phyloP scores from a whole-genome alignment of 2,329 filamentous ascomycete species.

The Fusarium sp. region DNA sequence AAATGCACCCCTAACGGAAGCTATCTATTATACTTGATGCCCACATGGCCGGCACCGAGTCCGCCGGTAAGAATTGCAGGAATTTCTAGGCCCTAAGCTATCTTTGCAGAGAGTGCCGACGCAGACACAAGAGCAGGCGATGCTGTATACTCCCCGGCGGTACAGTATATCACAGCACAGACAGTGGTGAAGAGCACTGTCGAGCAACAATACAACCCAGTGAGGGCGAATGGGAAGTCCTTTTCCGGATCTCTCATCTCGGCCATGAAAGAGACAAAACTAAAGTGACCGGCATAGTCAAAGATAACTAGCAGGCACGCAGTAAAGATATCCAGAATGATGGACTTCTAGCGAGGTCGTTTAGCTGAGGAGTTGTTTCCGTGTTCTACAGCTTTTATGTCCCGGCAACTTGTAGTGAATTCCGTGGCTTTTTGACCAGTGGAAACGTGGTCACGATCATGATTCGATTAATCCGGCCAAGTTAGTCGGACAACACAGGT shows the following conservation, averaged over 20 bases:
- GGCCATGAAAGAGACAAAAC: conserved; percentile 50
- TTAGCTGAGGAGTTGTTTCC: no score
- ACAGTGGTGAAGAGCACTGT: background rate
- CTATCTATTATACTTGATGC: conserved; percentile 45
- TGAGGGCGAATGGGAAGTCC: conserved; percentile 35
- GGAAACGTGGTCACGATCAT: no score
- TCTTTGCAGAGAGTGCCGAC: background rate
- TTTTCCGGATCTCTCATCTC: conserved; percentile 47
- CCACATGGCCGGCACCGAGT: conserved; percentile 43
- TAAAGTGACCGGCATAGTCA: conserved; percentile 51
- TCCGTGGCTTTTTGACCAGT: no score
- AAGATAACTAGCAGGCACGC: conserved; percentile 46
- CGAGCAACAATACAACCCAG: conserved; percentile 1
- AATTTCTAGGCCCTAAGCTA: conserved; percentile 46
- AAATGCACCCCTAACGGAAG: no score
- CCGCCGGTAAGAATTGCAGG: conserved; percentile 42
- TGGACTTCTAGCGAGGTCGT: background rate
- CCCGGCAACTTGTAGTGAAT: no score
- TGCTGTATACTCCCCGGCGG: conserved; percentile 7
- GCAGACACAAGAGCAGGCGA: conserved; percentile 15
- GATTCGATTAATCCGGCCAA: no score
- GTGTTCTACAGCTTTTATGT: no score
- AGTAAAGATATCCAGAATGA: background rate
- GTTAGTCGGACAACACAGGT: no score
- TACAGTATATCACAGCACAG: background rate